Evolutionary conservation across 2,329 filamentous ascomycete genomes (phyloP), one percentile per base, ranked within the genome.

Genomic region (Blumeria hordei): DNA sequence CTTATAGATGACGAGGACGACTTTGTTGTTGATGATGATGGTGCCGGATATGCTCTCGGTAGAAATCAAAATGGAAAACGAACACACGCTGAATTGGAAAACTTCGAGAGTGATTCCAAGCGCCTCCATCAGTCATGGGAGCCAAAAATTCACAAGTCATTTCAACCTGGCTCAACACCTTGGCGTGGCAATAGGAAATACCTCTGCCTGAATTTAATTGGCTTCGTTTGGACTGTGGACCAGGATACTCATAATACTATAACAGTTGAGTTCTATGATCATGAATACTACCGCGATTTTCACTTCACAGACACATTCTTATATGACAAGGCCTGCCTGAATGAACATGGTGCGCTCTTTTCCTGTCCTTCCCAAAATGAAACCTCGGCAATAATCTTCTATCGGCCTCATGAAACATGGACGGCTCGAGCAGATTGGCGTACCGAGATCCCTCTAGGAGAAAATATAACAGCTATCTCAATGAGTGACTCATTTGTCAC

Each of bases 241-340:
- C 92, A 98, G 67, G 88, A 95, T 64, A 85, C 83, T 0, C 83
- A 90, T 62, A 80, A 96, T 65, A 98, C 92, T 1, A 82, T 98
- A 10, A 95, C 88, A 0, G 88, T 96, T 1, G 92, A 96, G 63
- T 98, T 98, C 66, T 95, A 96, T 66, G 93, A 98, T 67, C 83
- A 88, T 57, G 88, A 94, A 61, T 81, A 84, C 57, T 84, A 94
- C 66, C 78, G 90, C 51, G 88, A 96, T 66, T 95, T 95, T 63
- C 92, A 96, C 70, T 96, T 98, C 66, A 96, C 88, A 11, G 92
- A 98, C 65, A 90, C 88, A 0, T 95, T 88, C 65, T 74, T 88
- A 3, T 96, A 96, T 68, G 92, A 98, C 69, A 95, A 94, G 68
- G 90, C 92, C 18, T 96, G 90, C 63, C 72, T 98, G 56, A 81